phyloP scores from a whole-genome alignment of 2,329 filamentous ascomycete species.

The Cercospora sp. region DNA sequence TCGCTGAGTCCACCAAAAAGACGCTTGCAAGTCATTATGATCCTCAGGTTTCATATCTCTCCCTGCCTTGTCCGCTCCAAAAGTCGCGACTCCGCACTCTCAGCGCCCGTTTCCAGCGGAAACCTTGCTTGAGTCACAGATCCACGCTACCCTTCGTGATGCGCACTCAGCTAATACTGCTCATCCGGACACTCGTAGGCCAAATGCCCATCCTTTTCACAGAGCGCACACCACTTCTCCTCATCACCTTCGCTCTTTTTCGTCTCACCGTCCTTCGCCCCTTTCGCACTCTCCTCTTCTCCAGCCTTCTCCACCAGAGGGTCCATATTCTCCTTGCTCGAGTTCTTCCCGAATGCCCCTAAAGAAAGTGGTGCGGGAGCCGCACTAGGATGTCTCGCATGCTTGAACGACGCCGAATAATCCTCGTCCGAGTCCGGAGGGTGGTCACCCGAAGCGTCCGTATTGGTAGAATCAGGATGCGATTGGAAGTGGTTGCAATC shows the following conservation, averaged over 20 bases:
- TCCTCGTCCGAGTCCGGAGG: constrained; percentile 15
- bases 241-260: constrained; percentile 49
- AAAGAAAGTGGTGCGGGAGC: constrained; percentile 22
- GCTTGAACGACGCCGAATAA: constrained; percentile 4
- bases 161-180: constrained; percentile 36
- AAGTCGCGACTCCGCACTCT: background rate
- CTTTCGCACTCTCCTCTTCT: constrained; percentile 29
- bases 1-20: background rate
- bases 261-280: background rate
- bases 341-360: background rate
- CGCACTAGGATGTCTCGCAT: constrained; percentile 14
- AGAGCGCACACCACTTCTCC: constrained; percentile 94
- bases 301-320: constrained; percentile 16
- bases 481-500: constrained; percentile 65
- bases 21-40: background rate
- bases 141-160: background rate
- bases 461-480: constrained; percentile 12
- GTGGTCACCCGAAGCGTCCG: constrained; percentile 22
- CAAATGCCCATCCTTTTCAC: constrained; percentile 93
- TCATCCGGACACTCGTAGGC: constrained; percentile 55
- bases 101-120: background rate
- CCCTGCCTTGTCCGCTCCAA: background rate
- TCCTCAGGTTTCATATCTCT: background rate
- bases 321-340: constrained; percentile 25
- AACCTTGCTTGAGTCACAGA: background rate